A percentile compares a stretch with the other conserved stretches of the same genome.
phyloP scores from a whole-genome alignment of 2,329 filamentous ascomycete genomes.

The Fusarium sp. region DNA sequence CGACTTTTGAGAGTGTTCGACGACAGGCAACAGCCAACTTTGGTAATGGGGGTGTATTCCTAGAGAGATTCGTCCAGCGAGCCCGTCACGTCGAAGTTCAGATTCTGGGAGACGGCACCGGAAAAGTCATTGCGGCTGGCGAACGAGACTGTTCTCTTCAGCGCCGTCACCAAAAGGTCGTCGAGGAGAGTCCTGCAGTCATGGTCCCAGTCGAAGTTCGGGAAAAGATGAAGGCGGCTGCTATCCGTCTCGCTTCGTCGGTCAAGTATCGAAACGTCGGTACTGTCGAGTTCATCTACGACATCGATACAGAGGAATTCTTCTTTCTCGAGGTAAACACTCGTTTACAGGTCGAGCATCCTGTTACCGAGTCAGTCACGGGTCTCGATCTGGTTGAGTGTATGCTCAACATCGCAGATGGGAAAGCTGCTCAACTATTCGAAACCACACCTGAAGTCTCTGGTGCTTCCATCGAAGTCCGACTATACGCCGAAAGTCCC shows the following conservation, averaged over 20 bases:
- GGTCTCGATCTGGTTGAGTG: slow-evolving; percentile 77
- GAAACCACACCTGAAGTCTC: background rate
- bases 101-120: slow-evolving; percentile 60
- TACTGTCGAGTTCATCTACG: slow-evolving; percentile 61
- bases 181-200: slow-evolving; percentile 60
- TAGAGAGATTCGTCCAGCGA: slow-evolving; percentile 57
- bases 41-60: slow-evolving; percentile 54
- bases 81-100: slow-evolving; percentile 64
- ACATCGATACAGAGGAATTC: slow-evolving; percentile 51
- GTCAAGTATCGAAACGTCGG: slow-evolving; percentile 57
- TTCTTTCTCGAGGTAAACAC: slow-evolving; percentile 65
- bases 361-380: slow-evolving; percentile 78
- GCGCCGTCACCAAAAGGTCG: slow-evolving; percentile 63
- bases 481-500: slow-evolving; percentile 64
- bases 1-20: slow-evolving; percentile 53
- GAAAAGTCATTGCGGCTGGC: slow-evolving; percentile 54
- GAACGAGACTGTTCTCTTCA: slow-evolving; percentile 66
- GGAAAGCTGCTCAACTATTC: slow-evolving; percentile 32
- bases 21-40: slow-evolving; percentile 57
- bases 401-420: slow-evolving; percentile 53
- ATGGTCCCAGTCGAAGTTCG: slow-evolving; percentile 50
- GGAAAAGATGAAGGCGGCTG: slow-evolving; percentile 52
- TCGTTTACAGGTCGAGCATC: slow-evolving; percentile 63
- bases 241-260: slow-evolving; percentile 50
- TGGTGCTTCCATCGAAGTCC: slow-evolving; percentile 54